These are phyloP conservation scores for Xylaria sp. DNA, from an alignment of 2,329 filamentous ascomycete genomes.

Conservation along the genomic window DNA sequence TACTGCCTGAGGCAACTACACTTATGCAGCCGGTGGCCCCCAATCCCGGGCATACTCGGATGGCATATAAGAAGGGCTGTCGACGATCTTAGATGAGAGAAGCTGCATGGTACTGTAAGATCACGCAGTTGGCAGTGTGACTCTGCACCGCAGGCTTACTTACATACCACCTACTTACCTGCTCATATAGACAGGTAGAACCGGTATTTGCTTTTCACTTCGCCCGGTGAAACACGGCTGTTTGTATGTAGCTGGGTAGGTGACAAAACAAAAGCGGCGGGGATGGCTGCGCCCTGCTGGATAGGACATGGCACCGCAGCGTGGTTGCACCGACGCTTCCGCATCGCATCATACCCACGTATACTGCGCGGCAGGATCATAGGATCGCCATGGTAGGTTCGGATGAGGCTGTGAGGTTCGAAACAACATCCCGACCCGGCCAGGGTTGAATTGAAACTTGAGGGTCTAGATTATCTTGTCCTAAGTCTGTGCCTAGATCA, in stretches of 20 bases:
- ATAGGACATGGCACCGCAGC: conserved; percentile 19
- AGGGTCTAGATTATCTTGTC: conserved; percentile 3
- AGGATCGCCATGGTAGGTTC: neutral
- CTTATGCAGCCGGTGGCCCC: neutral
- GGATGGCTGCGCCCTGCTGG: conserved; percentile 6
- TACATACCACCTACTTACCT: neutral
- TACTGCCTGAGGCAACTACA: neutral
- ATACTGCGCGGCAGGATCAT: neutral
- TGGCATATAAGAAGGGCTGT: neutral
- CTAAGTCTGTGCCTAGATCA: neutral
- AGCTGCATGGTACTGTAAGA: neutral
- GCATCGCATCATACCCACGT: neutral
- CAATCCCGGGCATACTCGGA: neutral
- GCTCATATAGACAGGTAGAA: neutral
- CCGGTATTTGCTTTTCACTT: neutral
- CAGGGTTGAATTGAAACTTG: neutral
- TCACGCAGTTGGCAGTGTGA: no score
- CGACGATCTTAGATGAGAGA: neutral
- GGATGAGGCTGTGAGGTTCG: conserved; percentile 1
- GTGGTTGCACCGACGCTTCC: conserved; percentile 14
- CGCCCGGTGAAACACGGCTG: neutral
- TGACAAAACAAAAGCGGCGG: conserved; percentile 18
- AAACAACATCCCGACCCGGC: neutral
- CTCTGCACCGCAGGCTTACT: neutral
- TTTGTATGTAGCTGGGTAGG: neutral